Evolutionary conservation across 192 early-diverging fungal species (phyloP).

Genomic region (Entomortierella beljakovae): DNA sequence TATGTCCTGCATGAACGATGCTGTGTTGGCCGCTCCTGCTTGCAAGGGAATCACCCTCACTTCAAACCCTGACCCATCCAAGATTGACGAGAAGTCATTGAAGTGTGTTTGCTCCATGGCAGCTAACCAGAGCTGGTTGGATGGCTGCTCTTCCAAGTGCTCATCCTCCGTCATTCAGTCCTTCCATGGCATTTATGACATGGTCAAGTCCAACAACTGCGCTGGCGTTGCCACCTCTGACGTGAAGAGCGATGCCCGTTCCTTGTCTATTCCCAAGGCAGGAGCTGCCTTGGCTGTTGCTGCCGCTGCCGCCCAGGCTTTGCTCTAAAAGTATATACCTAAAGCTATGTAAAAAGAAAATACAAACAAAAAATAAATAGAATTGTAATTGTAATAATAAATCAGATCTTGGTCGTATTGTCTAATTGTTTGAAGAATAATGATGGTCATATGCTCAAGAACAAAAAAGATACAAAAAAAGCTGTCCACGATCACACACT

Average conservation of each 20-base stretch:
- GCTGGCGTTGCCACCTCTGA: neutral
- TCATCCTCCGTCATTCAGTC: neutral
- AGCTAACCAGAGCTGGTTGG: neutral
- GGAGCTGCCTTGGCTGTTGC: conserved; percentile 10
- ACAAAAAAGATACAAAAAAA: too few species aligned
- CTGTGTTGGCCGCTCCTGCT: neutral
- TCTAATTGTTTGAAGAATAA: too few species aligned
- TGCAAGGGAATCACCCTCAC: neutral
- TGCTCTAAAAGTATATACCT: conserved; percentile 1
- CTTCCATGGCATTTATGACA: neutral
- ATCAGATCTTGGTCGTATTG: too few species aligned
- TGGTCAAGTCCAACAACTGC: neutral
- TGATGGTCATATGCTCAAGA: too few species aligned
- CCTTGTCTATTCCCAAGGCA: conserved; percentile 4
- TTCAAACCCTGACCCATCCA: neutral
- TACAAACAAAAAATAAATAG: neutral
- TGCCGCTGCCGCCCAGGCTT: neutral
- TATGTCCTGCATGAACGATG: neutral
- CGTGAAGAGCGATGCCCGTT: neutral
- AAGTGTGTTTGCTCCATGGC: conserved; percentile 8
- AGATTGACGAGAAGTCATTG: neutral
- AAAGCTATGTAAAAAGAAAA: neutral
- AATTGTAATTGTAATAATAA: neutral
- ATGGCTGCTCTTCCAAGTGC: neutral
- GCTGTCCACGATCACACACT: too few species aligned